Conservation (phyloP, 441 rosid species). For the Arabidopsis hybrid region DNA sequence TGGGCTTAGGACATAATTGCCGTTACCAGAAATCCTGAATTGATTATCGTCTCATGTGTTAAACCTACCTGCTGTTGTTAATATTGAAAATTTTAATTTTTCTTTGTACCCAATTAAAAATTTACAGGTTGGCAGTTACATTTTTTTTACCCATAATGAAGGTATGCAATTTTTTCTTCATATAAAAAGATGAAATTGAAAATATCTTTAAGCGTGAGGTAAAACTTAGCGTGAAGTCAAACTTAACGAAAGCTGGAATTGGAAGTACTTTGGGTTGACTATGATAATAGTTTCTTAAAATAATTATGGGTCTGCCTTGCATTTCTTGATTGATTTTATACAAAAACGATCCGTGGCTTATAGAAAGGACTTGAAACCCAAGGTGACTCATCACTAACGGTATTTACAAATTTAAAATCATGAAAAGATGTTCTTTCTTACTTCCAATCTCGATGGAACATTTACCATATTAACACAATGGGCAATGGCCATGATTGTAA, state of each 20-base stretch:
- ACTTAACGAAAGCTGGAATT: conserved; percentile 8
- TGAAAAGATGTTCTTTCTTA: background rate
- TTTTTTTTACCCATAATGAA: background rate
- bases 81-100: too few relatives aligned
- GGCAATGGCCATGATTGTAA: background rate
- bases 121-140: too few relatives aligned
- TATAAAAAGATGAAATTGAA: background rate
- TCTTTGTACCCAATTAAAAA: too few relatives aligned
- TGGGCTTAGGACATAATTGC: background rate
- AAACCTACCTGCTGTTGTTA: too few relatives aligned
- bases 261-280: conserved; percentile 19
- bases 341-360: background rate
- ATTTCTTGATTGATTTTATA: conserved; percentile 15
- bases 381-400: conserved; percentile 8
- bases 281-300: background rate
- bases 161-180: background rate
- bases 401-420: background rate
- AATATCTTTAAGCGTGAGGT: too few relatives aligned
- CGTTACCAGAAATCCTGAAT: too few relatives aligned
- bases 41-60: too few relatives aligned
- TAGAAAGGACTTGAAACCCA: conserved; percentile 3
- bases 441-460: conserved; percentile 28
- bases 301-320: conserved; percentile 8
- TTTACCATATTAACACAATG: background rate
- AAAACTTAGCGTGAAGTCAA: conserved; percentile 3